Conservation (phyloP, 176 grass and related monocot species). For the Cocos nucifera region DNA sequence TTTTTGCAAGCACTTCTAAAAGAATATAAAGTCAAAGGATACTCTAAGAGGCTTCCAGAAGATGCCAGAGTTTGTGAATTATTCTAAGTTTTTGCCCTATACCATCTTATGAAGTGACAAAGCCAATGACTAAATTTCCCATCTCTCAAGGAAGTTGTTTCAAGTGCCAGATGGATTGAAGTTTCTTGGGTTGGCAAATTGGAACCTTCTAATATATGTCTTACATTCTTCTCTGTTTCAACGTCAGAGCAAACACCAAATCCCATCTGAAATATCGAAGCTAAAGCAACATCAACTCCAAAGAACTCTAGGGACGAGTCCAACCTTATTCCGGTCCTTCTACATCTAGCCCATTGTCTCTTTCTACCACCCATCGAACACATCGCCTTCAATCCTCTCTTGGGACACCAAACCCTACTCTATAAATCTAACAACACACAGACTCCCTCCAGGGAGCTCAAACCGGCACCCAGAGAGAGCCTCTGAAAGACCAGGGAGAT, state of each 20-base stretch:
- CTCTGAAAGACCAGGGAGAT: too few relatives aligned
- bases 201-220: too few relatives aligned
- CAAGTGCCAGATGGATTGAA: too few relatives aligned
- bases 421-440: not conserved
- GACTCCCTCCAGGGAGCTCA: not conserved
- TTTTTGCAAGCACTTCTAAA: too few relatives aligned
- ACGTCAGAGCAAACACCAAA: constrained; percentile 21
- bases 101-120: too few relatives aligned
- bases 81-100: too few relatives aligned
- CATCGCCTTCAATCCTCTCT: constrained; percentile 3
- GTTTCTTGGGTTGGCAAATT: too few relatives aligned
- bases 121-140: too few relatives aligned
- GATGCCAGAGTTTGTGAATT: too few relatives aligned
- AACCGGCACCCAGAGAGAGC: constrained; percentile 2
- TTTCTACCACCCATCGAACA: constrained; percentile 5
- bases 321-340: constrained; percentile 5
- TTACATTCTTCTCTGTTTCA: constrained; percentile 6
- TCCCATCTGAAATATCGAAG: constrained; percentile 34
- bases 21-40: too few relatives aligned
- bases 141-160: too few relatives aligned
- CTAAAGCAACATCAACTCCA: constrained; percentile 28
- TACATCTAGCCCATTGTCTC: not conserved
- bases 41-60: too few relatives aligned
- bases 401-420: constrained; percentile 25
- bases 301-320: not conserved